Evolutionary conservation across 2,329 filamentous ascomycete species (phyloP), one percentile per base, ranked within the genome.

Genomic region (Aspergillus pseudotamarii): DNA sequence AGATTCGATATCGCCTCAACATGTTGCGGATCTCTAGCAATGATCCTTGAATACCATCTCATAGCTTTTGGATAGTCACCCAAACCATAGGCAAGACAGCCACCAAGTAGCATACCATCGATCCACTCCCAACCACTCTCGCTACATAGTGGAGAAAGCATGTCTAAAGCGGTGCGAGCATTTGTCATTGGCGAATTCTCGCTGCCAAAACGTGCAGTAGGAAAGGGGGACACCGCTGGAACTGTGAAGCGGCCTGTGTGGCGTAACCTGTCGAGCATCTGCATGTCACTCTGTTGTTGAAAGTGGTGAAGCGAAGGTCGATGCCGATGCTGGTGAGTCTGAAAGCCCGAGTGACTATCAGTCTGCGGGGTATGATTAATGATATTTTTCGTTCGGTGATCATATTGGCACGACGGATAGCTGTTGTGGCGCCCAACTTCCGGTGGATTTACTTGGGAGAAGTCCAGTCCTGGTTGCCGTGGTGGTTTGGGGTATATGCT

Each of bases 1-100:
- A 96, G 87, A 75, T 98, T 98, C 26, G 94, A 97, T 50, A 95
- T 90, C 26, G 94, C 93, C 80, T 99, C 95, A 56, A 97, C 91
- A 75, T 97, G 92, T 71, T 90, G 92, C 61, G 82, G 75, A 74
- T 90, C 88, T 45, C 85, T 80, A 32, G 82, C 81, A 41, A 90
- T 78, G 54, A 90, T 88, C 69, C 79, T 78, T 3, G 76, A 78
- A 72, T 84, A 85, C 82, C 83, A 84, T 57, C 81, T 75, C 72
- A 82, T 76, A 32, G 83, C 82, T 72, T 92, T 90, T 65, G 91
- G 86, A 73, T 95, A 96, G 73, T 92, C 89, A 65, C 93, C 92
- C 16, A 98, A 80, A 9, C 92, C 94, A 79, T 98, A 98, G 57
- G 94, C 90, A 62, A 99, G 83, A 79, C 95, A 98, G 2, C 95